phyloP scores from a whole-genome alignment of 495 filamentous ascomycete genomes.

The Poronia punctata region DNA sequence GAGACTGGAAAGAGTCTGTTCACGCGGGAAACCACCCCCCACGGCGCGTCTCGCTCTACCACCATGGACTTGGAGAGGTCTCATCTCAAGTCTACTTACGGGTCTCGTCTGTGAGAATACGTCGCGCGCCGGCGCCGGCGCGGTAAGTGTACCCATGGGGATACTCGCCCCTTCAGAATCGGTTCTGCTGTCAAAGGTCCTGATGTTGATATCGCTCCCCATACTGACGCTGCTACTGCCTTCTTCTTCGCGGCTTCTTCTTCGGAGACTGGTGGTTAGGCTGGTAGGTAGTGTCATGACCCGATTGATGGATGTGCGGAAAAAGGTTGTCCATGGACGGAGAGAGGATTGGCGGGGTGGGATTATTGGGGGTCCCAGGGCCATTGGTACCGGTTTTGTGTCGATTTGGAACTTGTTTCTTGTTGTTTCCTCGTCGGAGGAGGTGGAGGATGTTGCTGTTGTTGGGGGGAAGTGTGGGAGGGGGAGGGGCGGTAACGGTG shows the following conservation, averaged over 20 bases:
- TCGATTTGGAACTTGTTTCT: not conserved
- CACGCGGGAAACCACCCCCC: not conserved
- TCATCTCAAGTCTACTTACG: not conserved
- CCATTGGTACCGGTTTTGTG: no score
- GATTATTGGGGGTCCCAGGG: slow-evolving; percentile 1
- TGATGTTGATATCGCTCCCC: no score
- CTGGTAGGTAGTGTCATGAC: no score
- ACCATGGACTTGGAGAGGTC: not conserved
- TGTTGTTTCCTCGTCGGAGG: not conserved
- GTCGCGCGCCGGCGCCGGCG: not conserved
- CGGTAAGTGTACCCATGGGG: not conserved
- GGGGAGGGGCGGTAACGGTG: not conserved
- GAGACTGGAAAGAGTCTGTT: slow-evolving; percentile 2
- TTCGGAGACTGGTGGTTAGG: not conserved
- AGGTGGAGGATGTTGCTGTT: no score
- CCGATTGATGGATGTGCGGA: slow-evolving; percentile 8
- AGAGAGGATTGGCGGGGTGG: slow-evolving; percentile 8
- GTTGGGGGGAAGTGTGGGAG: no score
- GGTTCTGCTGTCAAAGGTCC: no score
- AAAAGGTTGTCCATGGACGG: not conserved
- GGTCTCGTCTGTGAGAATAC: no score
- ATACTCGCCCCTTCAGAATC: no score
- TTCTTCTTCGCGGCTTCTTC: no score
- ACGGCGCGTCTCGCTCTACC: not conserved
- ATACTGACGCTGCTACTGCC: no score